Conservation (phyloP, 352 stramenopile genomes). For the Globisporangium nunn region DNA sequence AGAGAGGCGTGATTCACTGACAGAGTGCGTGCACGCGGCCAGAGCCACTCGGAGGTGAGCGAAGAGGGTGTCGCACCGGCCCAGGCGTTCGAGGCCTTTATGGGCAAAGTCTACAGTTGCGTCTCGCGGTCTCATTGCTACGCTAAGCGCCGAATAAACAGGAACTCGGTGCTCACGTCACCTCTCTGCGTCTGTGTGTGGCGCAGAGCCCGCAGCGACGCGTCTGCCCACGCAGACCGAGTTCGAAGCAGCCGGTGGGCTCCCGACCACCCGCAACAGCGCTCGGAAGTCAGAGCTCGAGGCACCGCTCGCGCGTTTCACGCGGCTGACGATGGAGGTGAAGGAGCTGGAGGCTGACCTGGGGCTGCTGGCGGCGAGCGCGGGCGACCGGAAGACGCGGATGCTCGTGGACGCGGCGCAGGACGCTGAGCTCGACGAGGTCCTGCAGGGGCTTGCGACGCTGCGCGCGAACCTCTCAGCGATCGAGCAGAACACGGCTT, state of each 20-base stretch:
- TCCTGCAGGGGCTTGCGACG: slow-evolving; percentile 50
- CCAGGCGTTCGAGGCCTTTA: slow-evolving; percentile 71
- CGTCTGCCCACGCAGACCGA: slow-evolving; percentile 37
- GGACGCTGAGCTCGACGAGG: slow-evolving; percentile 54
- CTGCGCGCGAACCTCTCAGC: slow-evolving; percentile 57
- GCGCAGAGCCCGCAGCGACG: slow-evolving; percentile 30
- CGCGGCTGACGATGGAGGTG: slow-evolving; percentile 55
- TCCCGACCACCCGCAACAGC: neutral
- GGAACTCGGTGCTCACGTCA: slow-evolving; percentile 2
- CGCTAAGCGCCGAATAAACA: too few species aligned
- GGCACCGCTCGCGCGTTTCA: slow-evolving; percentile 65
- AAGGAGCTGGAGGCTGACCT: slow-evolving; percentile 68
- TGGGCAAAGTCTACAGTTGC: slow-evolving; percentile 80
- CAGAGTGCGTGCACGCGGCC: neutral
- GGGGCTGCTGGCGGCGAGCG: slow-evolving; percentile 33
- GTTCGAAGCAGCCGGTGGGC: slow-evolving; percentile 29
- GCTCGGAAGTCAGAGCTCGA: slow-evolving; percentile 29
- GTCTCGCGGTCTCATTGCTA: too few species aligned
- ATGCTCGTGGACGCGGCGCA: slow-evolving; percentile 59
- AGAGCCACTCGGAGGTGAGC: slow-evolving; percentile 59
- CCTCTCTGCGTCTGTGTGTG: neutral
- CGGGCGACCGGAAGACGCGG: slow-evolving; percentile 35
- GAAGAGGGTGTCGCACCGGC: slow-evolving; percentile 38
- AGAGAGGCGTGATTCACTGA: neutral
- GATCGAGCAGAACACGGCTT: slow-evolving; percentile 47